Percentiles rank a stretch among this genome's conserved stretches.
Conservation (phyloP, 2,329 filamentous ascomycete genomes). For the Cordyceps militaris region DNA sequence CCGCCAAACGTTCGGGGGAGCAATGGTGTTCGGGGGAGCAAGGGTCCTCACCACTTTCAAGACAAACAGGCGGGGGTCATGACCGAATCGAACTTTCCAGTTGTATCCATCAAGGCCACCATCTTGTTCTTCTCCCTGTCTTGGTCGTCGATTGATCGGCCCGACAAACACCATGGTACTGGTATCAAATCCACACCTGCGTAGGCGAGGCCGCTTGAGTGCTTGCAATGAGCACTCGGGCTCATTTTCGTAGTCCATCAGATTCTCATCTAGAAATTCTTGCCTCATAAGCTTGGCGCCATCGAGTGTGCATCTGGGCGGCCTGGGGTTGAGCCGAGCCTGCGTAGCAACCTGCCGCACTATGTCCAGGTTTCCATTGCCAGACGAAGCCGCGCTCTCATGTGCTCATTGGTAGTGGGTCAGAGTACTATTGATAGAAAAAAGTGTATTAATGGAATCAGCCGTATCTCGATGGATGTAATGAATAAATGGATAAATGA, state of each 20-base stretch:
- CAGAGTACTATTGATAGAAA: not conserved
- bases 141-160: not conserved
- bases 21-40: not conserved
- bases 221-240: not conserved
- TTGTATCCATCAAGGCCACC: slow-evolving; percentile 1
- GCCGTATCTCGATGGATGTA: not conserved
- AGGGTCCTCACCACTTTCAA: not conserved
- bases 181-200: not conserved
- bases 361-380: not conserved
- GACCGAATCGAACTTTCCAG: not conserved
- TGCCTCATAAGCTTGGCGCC: not conserved
- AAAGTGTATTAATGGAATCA: not conserved
- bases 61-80: not conserved
- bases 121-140: not conserved
- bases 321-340: not conserved
- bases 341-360: not conserved
- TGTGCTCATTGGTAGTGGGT: not conserved
- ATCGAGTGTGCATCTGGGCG: not conserved
- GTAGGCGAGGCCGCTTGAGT: not conserved
- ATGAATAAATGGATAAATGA: not conserved
- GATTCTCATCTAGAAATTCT: not conserved
- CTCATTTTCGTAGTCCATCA: not conserved
- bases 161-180: not conserved
- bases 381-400: not conserved
- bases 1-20: not conserved